Base-by-base conservation (phyloP, 2,329 filamentous ascomycete species). In the Apiospora kogelbergensis region DNA sequence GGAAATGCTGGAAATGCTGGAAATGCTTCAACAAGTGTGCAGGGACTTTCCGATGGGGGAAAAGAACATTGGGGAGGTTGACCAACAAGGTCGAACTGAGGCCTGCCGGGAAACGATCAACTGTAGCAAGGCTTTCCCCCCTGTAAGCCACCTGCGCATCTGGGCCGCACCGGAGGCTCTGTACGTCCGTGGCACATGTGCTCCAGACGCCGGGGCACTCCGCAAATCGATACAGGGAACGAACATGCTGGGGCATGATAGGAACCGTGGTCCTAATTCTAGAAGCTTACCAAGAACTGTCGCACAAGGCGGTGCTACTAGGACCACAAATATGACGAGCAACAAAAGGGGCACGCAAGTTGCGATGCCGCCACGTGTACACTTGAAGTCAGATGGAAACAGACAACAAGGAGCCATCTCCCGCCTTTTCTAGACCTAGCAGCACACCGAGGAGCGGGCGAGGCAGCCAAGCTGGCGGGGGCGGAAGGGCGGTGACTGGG, bases 401-500 rank as follows among this genome's bases (percentile, higher is more conserved):
- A 42, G 53, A 37, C 26, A 37, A 57, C 20, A 17, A 30, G 20
- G 53, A 2, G 9, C 30, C 10, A 15, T 3, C 5, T 37, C 10
- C 53, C 53, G 53, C 53, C 53, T 60, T 37, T 60, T 60, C 53
- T 37, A 20, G 17, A 17, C 53, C 15, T 26, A 11, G 30, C 30
- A 11, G 30, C 7, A n/a, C 30, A 17, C 53, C 37, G 53, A n/a
- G 5, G 3, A 22, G 30, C 53, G 9, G 30, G 33, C 17, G 37
- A n/a, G 53, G 37, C 26, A 37, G 17, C 11, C 26, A 13, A n/a
- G 17, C 7, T n/a, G 20, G 20, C 10, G 20, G 53, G n/a, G 30
- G 53, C 53, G 30, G 53, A 60, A 60, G 53, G 53, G 53, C 53
- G 53, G 53, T 60, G 53, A 60, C 53, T 60, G n/a, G 53, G 53